Conservation (phyloP, 139 green algal species). For the Mesostigma viride region DNA sequence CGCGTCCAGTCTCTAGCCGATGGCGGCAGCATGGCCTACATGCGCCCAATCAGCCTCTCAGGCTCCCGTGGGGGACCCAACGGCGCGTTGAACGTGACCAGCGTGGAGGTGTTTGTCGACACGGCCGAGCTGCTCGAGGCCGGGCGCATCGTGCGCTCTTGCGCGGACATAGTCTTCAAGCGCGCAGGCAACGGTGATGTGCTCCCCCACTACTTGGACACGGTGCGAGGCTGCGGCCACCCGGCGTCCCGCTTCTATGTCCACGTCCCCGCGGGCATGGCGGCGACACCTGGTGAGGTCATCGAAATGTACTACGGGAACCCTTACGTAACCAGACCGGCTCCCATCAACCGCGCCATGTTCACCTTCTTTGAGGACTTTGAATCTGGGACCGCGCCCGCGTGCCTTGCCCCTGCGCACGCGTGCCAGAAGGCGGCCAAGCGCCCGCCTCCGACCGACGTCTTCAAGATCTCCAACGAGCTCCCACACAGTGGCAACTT, state of each 20-base stretch:
- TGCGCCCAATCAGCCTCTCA: no score
- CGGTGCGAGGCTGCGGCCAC: constrained; percentile 3
- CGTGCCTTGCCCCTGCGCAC: no score
- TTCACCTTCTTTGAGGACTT: no score
- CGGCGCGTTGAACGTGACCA: no score
- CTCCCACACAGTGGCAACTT: background rate
- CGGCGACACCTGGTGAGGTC: background rate
- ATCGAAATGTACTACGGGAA: no score
- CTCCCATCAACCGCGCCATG: no score
- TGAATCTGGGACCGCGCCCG: no score
- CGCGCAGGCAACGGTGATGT: background rate
- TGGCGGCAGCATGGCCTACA: no score
- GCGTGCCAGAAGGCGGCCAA: no score
- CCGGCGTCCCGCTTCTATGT: constrained; percentile 16
- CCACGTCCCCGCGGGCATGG: constrained; percentile 9
- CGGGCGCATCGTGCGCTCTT: constrained; percentile 8
- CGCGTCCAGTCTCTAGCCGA: no score
- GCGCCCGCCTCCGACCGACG: background rate
- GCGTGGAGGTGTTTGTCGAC: constrained; percentile 15
- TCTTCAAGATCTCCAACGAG: background rate
- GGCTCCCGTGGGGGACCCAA: no score
- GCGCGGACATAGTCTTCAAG: constrained; percentile 22
- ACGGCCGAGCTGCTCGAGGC: constrained; percentile 14
- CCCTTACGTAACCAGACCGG: no score
- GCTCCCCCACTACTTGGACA: constrained; percentile 6